phyloP scores from a whole-genome alignment of 179 eudicot species.

The Drosera spatulata region DNA sequence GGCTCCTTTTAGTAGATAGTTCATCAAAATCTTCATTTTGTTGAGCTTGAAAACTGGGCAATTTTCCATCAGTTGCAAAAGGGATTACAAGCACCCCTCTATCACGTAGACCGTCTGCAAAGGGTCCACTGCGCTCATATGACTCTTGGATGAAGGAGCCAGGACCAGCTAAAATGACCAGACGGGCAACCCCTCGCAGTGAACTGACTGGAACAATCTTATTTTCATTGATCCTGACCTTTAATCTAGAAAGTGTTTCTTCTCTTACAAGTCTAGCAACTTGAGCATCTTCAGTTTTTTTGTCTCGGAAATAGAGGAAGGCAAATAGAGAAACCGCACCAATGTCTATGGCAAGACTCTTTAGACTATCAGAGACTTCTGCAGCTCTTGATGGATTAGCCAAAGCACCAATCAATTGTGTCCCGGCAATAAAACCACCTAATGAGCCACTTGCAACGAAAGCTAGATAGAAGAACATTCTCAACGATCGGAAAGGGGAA shows the following conservation, averaged over 20 bases:
- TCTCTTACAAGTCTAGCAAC: constrained; percentile 80
- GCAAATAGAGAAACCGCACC: constrained; percentile 77
- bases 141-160: constrained; percentile 58
- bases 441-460: constrained; percentile 80
- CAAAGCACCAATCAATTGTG: constrained; percentile 61
- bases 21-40: constrained; percentile 44
- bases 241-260: constrained; percentile 74
- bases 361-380: constrained; percentile 45
- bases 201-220: constrained; percentile 56
- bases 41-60: constrained; percentile 52
- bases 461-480: constrained; percentile 96
- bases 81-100: constrained; percentile 88
- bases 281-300: constrained; percentile 69
- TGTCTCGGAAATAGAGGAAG: constrained; percentile 73
- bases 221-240: constrained; percentile 59
- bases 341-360: constrained; percentile 76
- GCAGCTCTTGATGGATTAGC: constrained; percentile 64
- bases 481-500: constrained; percentile 80
- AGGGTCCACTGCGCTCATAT: constrained; percentile 58
- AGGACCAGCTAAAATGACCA: constrained; percentile 80
- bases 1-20: constrained; percentile 36
- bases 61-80: constrained; percentile 56
- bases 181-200: constrained; percentile 85
- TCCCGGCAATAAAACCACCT: constrained; percentile 69
- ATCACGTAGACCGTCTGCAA: constrained; percentile 58